These are phyloP conservation scores for Paraglomus occultum DNA, from an alignment of 192 early-diverging fungal genomes.

Conservation along the genomic window DNA sequence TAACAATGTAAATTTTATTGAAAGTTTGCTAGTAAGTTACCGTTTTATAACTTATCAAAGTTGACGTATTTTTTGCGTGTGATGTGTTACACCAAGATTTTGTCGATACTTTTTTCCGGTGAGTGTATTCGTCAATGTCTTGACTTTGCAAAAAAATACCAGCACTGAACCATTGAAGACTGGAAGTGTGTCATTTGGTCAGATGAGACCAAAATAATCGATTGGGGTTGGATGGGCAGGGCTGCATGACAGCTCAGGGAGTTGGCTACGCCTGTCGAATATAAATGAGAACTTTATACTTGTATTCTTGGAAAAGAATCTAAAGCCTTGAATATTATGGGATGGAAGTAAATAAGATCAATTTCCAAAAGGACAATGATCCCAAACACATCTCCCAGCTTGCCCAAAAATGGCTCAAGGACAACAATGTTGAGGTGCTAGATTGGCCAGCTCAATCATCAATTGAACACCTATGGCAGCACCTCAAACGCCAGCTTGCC, in stretches of 20 bases:
- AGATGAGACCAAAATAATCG: constrained; percentile 42
- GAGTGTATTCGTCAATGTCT: background rate
- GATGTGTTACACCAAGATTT: too few species aligned
- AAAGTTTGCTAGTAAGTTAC: too few species aligned
- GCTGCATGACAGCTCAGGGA: constrained; percentile 30
- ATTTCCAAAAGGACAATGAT: constrained; percentile 36
- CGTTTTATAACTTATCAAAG: too few species aligned
- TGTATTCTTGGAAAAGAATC: constrained; percentile 14
- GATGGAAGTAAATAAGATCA: constrained; percentile 22
- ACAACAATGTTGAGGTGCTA: constrained; percentile 17
- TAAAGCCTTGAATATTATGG: constrained; percentile 6
- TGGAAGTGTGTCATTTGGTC: constrained; percentile 40
- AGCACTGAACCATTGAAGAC: constrained; percentile 38
- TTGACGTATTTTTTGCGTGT: too few species aligned
- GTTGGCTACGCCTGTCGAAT: constrained; percentile 14
- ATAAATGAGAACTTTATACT: constrained; percentile 26
- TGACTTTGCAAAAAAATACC: constrained; percentile 25
- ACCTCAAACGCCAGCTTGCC: too few species aligned
- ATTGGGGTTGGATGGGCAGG: constrained; percentile 38
- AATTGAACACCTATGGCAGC: constrained; percentile 7
- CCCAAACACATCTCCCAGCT: constrained; percentile 27
- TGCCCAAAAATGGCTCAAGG: background rate
- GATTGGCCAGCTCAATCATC: constrained; percentile 30
- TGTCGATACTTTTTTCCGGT: too few species aligned
- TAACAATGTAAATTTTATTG: too few species aligned